A percentile compares a stretch with the other conserved stretches of the same genome.
Evolutionary conservation across 1,284 basidiomycete genomes (phyloP).

Genomic region (Spongispora temasekensis): DNA sequence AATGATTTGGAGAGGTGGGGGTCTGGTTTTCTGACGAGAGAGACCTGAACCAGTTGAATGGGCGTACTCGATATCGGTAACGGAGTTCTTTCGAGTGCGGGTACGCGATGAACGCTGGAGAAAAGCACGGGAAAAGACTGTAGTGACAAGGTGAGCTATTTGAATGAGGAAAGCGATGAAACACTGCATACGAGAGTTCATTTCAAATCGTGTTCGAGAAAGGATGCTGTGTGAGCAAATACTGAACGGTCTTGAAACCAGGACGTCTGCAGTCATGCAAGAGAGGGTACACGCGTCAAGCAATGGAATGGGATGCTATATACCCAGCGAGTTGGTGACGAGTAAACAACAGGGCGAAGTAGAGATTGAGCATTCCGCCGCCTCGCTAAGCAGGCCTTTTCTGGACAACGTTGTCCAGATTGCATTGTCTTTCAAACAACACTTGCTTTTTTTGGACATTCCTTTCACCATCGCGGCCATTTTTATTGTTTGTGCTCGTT

Average conservation of each 20-base stretch:
- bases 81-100: constrained; percentile 21
- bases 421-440: constrained; percentile 33
- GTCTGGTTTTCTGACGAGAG: constrained; percentile 19
- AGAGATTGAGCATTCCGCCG: constrained; percentile 6
- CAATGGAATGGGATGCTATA: constrained; percentile 11
- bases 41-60: constrained; percentile 8
- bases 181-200: constrained; percentile 30
- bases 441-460: constrained; percentile 16
- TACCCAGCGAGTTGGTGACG: constrained; percentile 16
- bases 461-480: constrained; percentile 26
- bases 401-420: constrained; percentile 24
- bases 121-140: constrained; percentile 28
- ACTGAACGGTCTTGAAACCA: neutral
- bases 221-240: neutral
- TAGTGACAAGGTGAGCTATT: constrained; percentile 2
- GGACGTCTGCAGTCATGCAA: constrained; percentile 7
- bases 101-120: constrained; percentile 27
- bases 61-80: constrained; percentile 9
- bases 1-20: constrained; percentile 36
- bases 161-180: neutral
- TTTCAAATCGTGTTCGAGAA: constrained; percentile 11
- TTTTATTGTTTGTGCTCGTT: constrained; percentile 19
- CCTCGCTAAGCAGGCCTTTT: constrained; percentile 22
- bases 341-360: constrained; percentile 17
- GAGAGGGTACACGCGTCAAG: constrained; percentile 1